Percentiles rank a stretch among this genome's conserved stretches.
Conservation (phyloP, 257 asterid genomes). For the Pogostemon cablin region DNA sequence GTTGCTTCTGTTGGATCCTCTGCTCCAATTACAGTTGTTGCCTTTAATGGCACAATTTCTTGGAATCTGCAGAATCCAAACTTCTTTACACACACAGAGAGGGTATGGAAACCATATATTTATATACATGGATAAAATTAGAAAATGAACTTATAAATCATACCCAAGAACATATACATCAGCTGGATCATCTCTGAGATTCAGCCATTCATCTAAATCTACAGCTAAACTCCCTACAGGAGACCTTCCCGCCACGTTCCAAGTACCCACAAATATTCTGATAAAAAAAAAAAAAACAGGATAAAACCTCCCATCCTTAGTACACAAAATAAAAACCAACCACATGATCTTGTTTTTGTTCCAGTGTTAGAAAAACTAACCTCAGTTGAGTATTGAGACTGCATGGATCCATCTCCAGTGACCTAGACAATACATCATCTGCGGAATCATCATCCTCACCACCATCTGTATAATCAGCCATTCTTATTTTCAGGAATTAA, state of each 20-base stretch:
- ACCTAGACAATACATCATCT: slow-evolving; percentile 31
- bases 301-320: slow-evolving; percentile 16
- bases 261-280: slow-evolving; percentile 90
- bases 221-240: slow-evolving; percentile 82
- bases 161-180: slow-evolving; percentile 94
- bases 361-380: slow-evolving; percentile 38
- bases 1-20: slow-evolving; percentile 86
- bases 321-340: neutral
- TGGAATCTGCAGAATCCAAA: slow-evolving; percentile 63
- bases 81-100: neutral
- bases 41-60: slow-evolving; percentile 86
- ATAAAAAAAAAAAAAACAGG: neutral
- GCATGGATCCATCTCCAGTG: slow-evolving; percentile 55
- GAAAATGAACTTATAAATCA: slow-evolving; percentile 14
- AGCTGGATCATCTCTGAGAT: slow-evolving; percentile 76
- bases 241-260: slow-evolving; percentile 96
- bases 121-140: neutral
- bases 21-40: slow-evolving; percentile 71
- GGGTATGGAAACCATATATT: neutral
- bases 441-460: slow-evolving; percentile 48
- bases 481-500: neutral
- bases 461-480: slow-evolving; percentile 40
- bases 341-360: neutral
- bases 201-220: slow-evolving; percentile 87
- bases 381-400: slow-evolving; percentile 52